A percentile compares a stretch with the other conserved stretches of the same genome.
phyloP scores from a whole-genome alignment of 2,329 filamentous ascomycete genomes.

The Trichoderma sp. region DNA sequence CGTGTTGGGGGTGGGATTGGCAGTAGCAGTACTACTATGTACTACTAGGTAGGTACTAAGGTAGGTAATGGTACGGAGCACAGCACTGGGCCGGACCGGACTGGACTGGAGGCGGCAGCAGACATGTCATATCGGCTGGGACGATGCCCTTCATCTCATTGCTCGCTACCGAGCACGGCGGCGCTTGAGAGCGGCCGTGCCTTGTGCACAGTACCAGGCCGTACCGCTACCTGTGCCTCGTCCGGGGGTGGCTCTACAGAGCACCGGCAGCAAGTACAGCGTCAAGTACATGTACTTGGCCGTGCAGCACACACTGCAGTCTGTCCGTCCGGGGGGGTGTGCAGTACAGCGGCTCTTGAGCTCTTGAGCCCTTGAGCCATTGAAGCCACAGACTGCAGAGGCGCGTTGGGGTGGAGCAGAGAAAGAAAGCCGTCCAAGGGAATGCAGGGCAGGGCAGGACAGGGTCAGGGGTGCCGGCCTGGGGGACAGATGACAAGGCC shows the following conservation, averaged over 20 bases:
- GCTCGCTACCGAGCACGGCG: neutral
- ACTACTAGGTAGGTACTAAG: too few species aligned
- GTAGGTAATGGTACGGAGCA: too few species aligned
- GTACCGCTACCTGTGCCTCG: neutral
- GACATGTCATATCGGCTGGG: constrained; percentile 38
- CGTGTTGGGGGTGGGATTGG: constrained; percentile 18
- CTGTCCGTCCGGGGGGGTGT: constrained; percentile 14
- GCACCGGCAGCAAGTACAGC: neutral
- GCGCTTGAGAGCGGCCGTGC: neutral
- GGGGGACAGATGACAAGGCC: constrained; percentile 5
- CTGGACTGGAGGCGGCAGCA: too few species aligned
- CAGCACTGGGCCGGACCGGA: too few species aligned
- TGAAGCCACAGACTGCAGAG: neutral
- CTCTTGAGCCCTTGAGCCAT: neutral
- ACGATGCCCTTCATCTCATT: constrained; percentile 21
- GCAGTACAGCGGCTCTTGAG: constrained; percentile 11
- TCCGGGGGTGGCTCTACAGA: neutral
- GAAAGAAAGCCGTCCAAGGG: neutral
- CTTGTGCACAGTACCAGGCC: neutral
- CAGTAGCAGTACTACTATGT: too few species aligned
- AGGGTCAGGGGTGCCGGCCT: neutral
- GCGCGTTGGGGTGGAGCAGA: neutral
- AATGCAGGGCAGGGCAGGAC: constrained; percentile 5
- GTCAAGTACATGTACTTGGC: neutral
- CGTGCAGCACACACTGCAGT: too few species aligned